Evolutionary conservation across 495 filamentous ascomycete species (phyloP).

Genomic region (Aspergillus nanangensis): DNA sequence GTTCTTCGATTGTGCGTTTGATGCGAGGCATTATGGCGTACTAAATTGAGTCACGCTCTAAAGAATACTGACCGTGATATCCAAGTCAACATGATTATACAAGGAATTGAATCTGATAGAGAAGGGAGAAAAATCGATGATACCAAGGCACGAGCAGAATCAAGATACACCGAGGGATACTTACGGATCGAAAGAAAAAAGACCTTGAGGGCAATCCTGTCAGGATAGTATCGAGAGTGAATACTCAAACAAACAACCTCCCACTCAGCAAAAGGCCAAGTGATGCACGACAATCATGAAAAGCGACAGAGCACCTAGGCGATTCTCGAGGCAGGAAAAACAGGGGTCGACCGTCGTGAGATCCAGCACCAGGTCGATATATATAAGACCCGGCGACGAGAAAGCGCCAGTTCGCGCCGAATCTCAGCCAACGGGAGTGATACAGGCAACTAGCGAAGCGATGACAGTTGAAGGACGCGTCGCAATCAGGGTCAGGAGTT

Average conservation of each 20-base stretch:
- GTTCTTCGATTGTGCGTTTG: slow-evolving; percentile 70
- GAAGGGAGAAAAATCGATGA: background rate
- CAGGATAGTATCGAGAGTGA: no score
- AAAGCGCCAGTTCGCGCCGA: background rate
- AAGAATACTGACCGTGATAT: no score
- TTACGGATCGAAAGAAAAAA: background rate
- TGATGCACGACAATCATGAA: background rate
- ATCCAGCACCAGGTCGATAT: slow-evolving; percentile 2
- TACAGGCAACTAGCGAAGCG: no score
- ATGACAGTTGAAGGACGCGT: slow-evolving; percentile 4
- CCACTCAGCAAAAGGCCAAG: slow-evolving; percentile 1
- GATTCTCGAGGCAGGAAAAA: slow-evolving; percentile 4
- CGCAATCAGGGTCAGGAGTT: slow-evolving; percentile 1
- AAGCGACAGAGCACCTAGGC: background rate
- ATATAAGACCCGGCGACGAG: slow-evolving; percentile 2
- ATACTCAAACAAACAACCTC: background rate
- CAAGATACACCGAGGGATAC: background rate
- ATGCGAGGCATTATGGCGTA: slow-evolving; percentile 40
- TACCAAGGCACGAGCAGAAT: background rate
- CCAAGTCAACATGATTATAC: background rate
- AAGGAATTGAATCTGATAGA: background rate
- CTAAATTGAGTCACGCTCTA: background rate
- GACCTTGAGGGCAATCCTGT: no score
- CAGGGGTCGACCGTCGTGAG: background rate
- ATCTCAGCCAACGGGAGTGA: no score